A percentile compares a stretch with the other conserved stretches of the same genome.
These are phyloP conservation scores for Prunus mongolica DNA, from an alignment of 306 rosid genomes.

Conservation along the genomic window DNA sequence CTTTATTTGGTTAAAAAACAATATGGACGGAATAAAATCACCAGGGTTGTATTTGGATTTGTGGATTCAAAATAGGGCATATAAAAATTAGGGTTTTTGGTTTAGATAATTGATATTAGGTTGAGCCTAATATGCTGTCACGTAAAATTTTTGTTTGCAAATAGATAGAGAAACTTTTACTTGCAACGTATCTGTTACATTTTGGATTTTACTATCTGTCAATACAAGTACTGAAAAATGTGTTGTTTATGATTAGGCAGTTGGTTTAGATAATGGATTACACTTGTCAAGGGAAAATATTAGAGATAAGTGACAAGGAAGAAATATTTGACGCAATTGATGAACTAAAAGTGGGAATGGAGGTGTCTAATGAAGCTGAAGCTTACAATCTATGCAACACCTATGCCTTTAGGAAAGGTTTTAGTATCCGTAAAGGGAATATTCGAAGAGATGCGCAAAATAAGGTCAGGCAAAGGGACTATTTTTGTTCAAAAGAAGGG, in stretches of 20 bases:
- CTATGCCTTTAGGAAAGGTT: slow-evolving; percentile 2
- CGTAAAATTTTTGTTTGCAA: not conserved
- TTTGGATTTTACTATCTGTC: not conserved
- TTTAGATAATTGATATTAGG: not conserved
- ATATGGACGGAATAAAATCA: no score
- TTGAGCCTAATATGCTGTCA: not conserved
- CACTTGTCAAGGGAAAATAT: not conserved
- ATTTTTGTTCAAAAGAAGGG: slow-evolving; percentile 14
- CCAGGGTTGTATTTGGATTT: not conserved
- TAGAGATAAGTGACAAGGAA: not conserved
- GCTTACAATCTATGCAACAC: slow-evolving; percentile 1
- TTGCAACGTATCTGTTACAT: not conserved
- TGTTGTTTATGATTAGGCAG: not conserved
- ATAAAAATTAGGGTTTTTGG: not conserved
- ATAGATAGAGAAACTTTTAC: not conserved
- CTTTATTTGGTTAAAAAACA: not conserved
- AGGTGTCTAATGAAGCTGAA: not conserved
- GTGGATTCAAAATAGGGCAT: not conserved
- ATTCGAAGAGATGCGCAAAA: slow-evolving; percentile 6
- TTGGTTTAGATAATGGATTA: not conserved
- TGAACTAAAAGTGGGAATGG: slow-evolving; percentile 2
- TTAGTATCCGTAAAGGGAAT: slow-evolving; percentile 7
- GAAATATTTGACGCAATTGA: not conserved
- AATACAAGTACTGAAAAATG: not conserved
- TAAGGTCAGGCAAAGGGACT: not conserved